Evolutionary conservation across 495 filamentous ascomycete species (phyloP).

Genomic region (Podospora sp.): DNA sequence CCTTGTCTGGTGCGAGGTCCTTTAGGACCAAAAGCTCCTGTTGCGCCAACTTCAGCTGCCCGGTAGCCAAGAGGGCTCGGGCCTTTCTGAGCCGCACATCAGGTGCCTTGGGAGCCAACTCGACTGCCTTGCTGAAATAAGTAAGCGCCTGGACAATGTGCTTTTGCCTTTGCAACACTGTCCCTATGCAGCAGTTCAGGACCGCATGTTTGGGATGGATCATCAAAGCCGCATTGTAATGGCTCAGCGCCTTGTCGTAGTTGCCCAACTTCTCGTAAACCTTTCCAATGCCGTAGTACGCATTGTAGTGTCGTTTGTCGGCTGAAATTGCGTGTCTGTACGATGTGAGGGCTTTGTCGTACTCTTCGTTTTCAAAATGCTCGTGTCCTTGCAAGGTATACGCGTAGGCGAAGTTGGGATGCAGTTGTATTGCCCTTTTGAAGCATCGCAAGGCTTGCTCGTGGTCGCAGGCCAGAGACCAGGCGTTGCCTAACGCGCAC

Average conservation of each 20-base stretch:
- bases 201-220: conserved; percentile 94
- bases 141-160: conserved; percentile 73
- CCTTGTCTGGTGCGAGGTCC: conserved; percentile 89
- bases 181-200: conserved; percentile 86
- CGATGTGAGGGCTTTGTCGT: conserved; percentile 84
- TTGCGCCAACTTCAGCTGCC: conserved; percentile 68
- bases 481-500: conserved; percentile 94
- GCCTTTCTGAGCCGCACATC: conserved; percentile 90
- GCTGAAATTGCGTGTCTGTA: conserved; percentile 83
- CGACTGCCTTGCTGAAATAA: conserved; percentile 77
- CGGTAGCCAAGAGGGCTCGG: conserved; percentile 78
- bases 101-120: conserved; percentile 77
- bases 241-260: conserved; percentile 83
- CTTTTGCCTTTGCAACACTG: conserved; percentile 83
- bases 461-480: conserved; percentile 91
- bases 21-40: conserved; percentile 80
- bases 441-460: conserved; percentile 95
- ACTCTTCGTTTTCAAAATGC: conserved; percentile 95
- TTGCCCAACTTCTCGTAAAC: conserved; percentile 95
- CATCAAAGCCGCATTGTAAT: conserved; percentile 80
- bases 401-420: conserved; percentile 90
- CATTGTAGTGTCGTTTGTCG: conserved; percentile 91
- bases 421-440: conserved; percentile 86
- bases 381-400: conserved; percentile 96
- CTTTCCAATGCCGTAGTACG: conserved; percentile 91